Evolutionary conservation across 2,329 filamentous ascomycete genomes (phyloP).

Genomic region (Colletotrichum cordylinicola): DNA sequence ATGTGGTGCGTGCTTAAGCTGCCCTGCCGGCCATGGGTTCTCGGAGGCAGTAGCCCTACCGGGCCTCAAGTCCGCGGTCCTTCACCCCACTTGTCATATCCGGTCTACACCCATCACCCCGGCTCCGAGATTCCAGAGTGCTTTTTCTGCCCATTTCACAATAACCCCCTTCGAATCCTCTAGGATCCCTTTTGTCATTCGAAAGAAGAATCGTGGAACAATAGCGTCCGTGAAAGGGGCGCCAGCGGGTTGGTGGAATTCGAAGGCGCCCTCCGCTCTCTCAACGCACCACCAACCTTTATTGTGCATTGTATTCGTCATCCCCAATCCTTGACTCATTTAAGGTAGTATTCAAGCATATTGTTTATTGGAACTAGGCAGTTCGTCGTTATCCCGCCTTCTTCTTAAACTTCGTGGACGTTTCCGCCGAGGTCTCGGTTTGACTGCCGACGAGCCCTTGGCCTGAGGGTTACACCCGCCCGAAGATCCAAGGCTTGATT

Average conservation of each 20-base stretch:
- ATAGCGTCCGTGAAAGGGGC: neutral
- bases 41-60: conserved; percentile 7
- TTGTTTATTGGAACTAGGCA: neutral
- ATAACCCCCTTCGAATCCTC: neutral
- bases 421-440: neutral
- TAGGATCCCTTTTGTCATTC: neutral
- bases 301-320: neutral
- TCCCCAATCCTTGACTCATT: neutral
- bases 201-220: neutral
- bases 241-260: conserved; percentile 1
- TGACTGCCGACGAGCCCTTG: neutral
- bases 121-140: neutral
- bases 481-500: neutral
- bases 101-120: conserved; percentile 3
- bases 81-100: conserved; percentile 5
- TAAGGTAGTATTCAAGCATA: neutral
- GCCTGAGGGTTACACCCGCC: neutral
- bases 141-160: neutral
- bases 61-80: conserved; percentile 4
- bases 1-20: neutral
- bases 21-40: neutral
- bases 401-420: neutral
- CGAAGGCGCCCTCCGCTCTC: neutral
- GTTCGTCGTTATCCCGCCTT: neutral
- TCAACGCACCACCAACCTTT: neutral